Conservation (phyloP, 179 eudicot genomes). For the Drosera spatulata region DNA sequence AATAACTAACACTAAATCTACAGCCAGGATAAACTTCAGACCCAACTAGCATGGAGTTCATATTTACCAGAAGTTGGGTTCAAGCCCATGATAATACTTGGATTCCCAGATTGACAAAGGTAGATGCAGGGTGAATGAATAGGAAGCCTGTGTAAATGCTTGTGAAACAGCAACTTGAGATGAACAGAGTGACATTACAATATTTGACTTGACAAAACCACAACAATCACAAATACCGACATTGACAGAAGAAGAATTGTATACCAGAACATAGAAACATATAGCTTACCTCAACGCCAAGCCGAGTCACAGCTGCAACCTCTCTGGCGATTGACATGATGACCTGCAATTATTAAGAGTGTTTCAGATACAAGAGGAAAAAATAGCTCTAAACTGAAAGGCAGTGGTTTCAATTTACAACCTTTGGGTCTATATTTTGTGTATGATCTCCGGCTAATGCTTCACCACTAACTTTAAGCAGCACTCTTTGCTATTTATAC, state of each 20-base stretch:
- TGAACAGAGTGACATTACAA: no score
- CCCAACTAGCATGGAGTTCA: no score
- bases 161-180: not conserved
- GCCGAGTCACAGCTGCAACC: conserved; percentile 90
- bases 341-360: conserved; percentile 28
- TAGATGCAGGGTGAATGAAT: no score
- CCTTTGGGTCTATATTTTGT: conserved; percentile 97
- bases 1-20: no score
- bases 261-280: not conserved
- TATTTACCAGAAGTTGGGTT: no score
- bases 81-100: no score
- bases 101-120: no score
- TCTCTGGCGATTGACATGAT: conserved; percentile 94
- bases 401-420: conserved; percentile 4
- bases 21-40: no score
- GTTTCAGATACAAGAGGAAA: not conserved
- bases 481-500: conserved; percentile 74
- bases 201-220: no score
- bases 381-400: not conserved
- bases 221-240: no score
- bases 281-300: conserved; percentile 75
- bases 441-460: conserved; percentile 91
- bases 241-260: no score
- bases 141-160: no score
- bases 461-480: conserved; percentile 98